A percentile compares a stretch with the other conserved stretches of the same genome.
phyloP scores from a whole-genome alignment of 495 filamentous ascomycete genomes.

The Neohortaea acidophila region DNA sequence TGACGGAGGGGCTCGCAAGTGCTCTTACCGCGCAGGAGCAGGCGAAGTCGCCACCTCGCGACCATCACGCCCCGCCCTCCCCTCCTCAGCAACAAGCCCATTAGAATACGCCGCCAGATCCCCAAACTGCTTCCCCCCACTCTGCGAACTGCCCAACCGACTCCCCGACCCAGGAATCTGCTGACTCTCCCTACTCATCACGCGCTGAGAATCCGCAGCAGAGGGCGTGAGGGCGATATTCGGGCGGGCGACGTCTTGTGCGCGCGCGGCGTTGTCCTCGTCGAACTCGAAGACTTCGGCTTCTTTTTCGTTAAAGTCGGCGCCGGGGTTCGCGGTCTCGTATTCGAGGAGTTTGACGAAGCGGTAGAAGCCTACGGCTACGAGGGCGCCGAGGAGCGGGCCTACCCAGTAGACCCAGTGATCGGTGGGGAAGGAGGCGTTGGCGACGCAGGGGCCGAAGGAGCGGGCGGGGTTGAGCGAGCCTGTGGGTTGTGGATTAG shows the following conservation, averaged over 20 bases:
- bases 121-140: too few species aligned
- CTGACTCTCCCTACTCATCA: too few species aligned
- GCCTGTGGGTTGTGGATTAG: slow-evolving; percentile 7
- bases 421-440: slow-evolving; percentile 15
- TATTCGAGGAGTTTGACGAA: slow-evolving; percentile 47
- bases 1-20: too few species aligned
- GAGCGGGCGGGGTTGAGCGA: slow-evolving; percentile 23
- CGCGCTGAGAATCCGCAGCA: too few species aligned
- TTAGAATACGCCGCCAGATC: too few species aligned
- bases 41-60: too few species aligned
- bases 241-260: slow-evolving; percentile 14
- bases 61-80: too few species aligned
- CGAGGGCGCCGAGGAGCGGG: slow-evolving; percentile 23
- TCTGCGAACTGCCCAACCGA: too few species aligned
- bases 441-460: slow-evolving; percentile 21
- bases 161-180: too few species aligned
- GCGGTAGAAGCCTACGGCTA: slow-evolving; percentile 28
- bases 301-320: slow-evolving; percentile 35
- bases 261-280: slow-evolving; percentile 19
- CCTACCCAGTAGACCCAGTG: slow-evolving; percentile 27
- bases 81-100: too few species aligned
- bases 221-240: background rate
- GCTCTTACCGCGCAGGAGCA: too few species aligned
- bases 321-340: slow-evolving; percentile 62
- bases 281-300: slow-evolving; percentile 21